Evolutionary conservation across 768 basidiomycete genomes (phyloP).

Genomic region (Pleurotus pulmonarius): DNA sequence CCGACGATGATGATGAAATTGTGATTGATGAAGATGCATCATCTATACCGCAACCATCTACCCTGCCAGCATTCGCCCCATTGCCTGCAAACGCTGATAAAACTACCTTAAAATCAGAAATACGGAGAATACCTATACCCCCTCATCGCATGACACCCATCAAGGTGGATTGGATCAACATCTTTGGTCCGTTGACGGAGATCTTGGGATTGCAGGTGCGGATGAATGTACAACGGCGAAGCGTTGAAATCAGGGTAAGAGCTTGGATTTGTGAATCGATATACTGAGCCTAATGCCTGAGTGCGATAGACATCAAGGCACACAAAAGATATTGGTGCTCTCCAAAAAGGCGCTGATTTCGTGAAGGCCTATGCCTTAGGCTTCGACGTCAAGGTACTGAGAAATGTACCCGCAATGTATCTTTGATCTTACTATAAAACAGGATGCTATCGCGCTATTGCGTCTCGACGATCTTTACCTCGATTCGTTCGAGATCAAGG

Average conservation of each 20-base stretch:
- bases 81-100: conserved; percentile 56
- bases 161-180: conserved; percentile 93
- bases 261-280: background rate
- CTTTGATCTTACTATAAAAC: background rate
- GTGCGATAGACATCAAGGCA: conserved; percentile 80
- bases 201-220: conserved; percentile 92
- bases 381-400: conserved; percentile 86
- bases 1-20: conserved; percentile 56
- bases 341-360: conserved; percentile 98
- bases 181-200: conserved; percentile 95
- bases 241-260: conserved; percentile 89
- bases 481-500: conserved; percentile 98
- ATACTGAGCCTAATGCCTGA: background rate
- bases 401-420: background rate
- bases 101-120: conserved; percentile 71
- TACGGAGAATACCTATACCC: conserved; percentile 86
- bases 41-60: conserved; percentile 35
- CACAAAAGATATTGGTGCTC: conserved; percentile 86
- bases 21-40: conserved; percentile 54
- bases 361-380: conserved; percentile 92
- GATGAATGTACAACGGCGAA: conserved; percentile 90
- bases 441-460: conserved; percentile 95
- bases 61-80: conserved; percentile 68
- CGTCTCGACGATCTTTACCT: conserved; percentile 96
- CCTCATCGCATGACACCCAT: conserved; percentile 97